Conservation (phyloP, 73 alveolate species). For the Paramecium bursaria region DNA sequence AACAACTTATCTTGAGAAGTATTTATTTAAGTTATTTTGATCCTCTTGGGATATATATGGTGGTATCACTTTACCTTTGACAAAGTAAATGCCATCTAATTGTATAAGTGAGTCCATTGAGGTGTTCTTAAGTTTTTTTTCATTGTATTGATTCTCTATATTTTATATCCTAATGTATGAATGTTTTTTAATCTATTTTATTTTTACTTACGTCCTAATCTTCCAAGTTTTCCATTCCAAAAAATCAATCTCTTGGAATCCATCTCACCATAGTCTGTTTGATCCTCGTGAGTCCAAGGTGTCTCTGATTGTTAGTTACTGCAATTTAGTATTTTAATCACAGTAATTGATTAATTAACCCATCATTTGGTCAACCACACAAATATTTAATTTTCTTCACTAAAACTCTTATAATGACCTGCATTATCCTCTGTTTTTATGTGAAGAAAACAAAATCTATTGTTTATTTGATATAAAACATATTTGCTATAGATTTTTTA, state of each 20-base stretch:
- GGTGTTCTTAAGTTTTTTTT: no score
- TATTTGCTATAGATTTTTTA: conserved; percentile 57
- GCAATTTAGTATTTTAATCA: conserved; percentile 20
- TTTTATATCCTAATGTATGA: no score
- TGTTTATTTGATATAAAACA: not conserved
- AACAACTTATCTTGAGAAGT: no score
- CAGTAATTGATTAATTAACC: conserved; percentile 58
- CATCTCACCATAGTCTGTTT: conserved; percentile 58
- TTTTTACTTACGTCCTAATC: conserved; percentile 72
- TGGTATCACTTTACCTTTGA: no score
- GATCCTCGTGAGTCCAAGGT: conserved; percentile 82
- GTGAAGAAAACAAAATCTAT: conserved; percentile 85
- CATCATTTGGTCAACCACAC: conserved; percentile 75
- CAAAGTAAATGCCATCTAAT: no score
- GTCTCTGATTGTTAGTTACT: conserved; percentile 89
- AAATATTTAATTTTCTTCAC: conserved; percentile 71
- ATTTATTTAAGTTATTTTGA: no score
- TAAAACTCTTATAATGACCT: conserved; percentile 81
- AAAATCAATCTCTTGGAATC: conserved; percentile 66
- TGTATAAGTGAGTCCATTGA: no score
- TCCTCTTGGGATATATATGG: no score
- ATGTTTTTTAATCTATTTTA: no score
- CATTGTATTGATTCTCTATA: no score
- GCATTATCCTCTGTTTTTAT: conserved; percentile 88
- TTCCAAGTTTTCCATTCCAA: conserved; percentile 70